A percentile compares a stretch with the other conserved stretches of the same genome.
Conservation (phyloP, 306 rosid genomes). For the Citrullus mucosospermus region DNA sequence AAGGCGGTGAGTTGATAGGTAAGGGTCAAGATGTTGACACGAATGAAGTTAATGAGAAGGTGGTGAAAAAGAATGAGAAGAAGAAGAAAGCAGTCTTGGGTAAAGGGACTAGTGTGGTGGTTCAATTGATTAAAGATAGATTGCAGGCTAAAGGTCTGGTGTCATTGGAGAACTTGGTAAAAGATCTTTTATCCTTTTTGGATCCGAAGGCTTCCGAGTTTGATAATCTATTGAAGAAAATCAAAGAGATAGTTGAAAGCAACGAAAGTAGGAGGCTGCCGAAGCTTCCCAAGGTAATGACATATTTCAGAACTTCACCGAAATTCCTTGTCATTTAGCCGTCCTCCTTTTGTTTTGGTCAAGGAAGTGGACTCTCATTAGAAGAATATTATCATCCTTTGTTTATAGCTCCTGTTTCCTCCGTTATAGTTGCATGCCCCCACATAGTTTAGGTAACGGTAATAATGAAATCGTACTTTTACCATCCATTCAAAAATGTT, state of each 20-base stretch:
- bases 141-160: constrained; percentile 25
- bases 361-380: background rate
- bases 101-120: constrained; percentile 52
- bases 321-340: background rate
- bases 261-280: constrained; percentile 90
- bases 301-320: background rate
- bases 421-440: background rate
- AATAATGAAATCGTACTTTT: background rate
- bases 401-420: background rate
- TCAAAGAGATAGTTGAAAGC: constrained; percentile 78
- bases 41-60: constrained; percentile 27
- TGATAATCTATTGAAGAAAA: constrained; percentile 33
- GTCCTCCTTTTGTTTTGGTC: background rate
- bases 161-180: constrained; percentile 35
- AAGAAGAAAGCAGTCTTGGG: constrained; percentile 67
- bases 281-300: constrained; percentile 85
- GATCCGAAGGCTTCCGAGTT: constrained; percentile 43
- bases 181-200: constrained; percentile 38
- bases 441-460: background rate
- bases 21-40: constrained; percentile 25
- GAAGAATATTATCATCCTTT: background rate
- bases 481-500: background rate
- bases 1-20: constrained; percentile 41
- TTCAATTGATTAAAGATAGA: constrained; percentile 60
- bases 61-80: constrained; percentile 47